A percentile compares a stretch with the other conserved stretches of the same genome.
phyloP scores from a whole-genome alignment of 2,329 filamentous ascomycete species.

The Aspergillus quadrilineatus region DNA sequence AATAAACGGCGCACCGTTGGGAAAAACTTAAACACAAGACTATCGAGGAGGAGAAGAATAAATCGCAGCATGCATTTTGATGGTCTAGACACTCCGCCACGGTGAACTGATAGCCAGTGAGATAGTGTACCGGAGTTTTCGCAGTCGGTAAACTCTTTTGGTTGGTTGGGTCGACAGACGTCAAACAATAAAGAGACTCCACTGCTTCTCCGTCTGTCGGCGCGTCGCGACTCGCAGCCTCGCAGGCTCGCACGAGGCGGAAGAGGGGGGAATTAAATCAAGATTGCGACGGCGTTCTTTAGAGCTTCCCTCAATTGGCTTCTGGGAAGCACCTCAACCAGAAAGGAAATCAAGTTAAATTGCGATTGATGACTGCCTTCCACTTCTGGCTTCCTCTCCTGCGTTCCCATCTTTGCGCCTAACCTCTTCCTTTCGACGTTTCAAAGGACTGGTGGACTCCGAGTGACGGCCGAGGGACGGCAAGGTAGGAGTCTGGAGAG shows the following conservation, averaged over 20 bases:
- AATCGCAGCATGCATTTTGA: constrained; percentile 9
- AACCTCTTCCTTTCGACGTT: constrained; percentile 10
- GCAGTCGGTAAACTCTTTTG: constrained; percentile 13
- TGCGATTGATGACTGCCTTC: constrained; percentile 1
- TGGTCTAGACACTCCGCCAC: constrained; percentile 17
- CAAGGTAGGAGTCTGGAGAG: neutral
- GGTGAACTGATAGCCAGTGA: constrained; percentile 20
- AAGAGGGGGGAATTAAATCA: constrained; percentile 11
- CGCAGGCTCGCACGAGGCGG: constrained; percentile 18
- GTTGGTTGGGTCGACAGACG: constrained; percentile 27
- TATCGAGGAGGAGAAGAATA: constrained; percentile 9
- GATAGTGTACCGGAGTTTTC: constrained; percentile 15
- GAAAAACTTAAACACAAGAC: constrained; percentile 8
- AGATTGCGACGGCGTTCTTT: constrained; percentile 4
- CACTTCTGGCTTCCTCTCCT: neutral
- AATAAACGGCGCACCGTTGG: constrained; percentile 5
- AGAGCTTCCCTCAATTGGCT: constrained; percentile 2
- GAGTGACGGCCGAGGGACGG: constrained; percentile 1
- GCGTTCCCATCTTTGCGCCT: constrained; percentile 1
- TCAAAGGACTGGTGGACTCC: neutral
- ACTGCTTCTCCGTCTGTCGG: constrained; percentile 16
- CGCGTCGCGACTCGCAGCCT: neutral
- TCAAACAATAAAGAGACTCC: constrained; percentile 21
- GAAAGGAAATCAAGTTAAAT: constrained; percentile 14
- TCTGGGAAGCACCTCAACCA: constrained; percentile 13